Evolutionary conservation across 2,329 filamentous ascomycete genomes (phyloP).

Genomic region (Cladosporium sp.): DNA sequence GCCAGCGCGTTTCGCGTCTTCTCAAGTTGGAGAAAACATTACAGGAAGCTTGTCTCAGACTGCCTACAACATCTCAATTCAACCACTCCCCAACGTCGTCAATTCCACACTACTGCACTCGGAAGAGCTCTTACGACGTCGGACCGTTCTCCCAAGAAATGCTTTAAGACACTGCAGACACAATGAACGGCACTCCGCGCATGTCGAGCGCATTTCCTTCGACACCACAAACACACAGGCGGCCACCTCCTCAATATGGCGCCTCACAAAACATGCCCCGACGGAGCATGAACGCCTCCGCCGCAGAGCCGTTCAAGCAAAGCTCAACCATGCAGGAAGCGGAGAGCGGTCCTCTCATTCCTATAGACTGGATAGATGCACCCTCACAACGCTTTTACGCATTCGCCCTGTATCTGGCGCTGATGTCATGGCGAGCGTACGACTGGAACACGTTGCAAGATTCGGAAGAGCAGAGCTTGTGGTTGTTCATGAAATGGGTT

Average conservation of each 20-base stretch:
- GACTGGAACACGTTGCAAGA: conserved; percentile 77
- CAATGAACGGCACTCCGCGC: conserved; percentile 15
- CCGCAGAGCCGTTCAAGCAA: conserved; percentile 31
- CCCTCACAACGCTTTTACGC: conserved; percentile 88
- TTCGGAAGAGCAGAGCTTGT: conserved; percentile 81
- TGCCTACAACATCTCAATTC: background rate
- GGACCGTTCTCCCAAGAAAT: background rate
- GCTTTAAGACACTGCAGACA: conserved; percentile 2
- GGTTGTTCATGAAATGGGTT: conserved; percentile 91
- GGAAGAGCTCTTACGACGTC: background rate
- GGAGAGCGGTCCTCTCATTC: conserved; percentile 63
- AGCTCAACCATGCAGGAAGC: conserved; percentile 21
- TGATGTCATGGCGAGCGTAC: conserved; percentile 81
- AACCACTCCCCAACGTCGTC: background rate
- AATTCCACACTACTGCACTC: background rate
- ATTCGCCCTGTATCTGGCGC: conserved; percentile 67
- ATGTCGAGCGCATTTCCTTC: conserved; percentile 61
- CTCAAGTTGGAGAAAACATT: background rate
- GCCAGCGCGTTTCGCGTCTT: conserved; percentile 2
- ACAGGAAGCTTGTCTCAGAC: background rate
- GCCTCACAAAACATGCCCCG: conserved; percentile 16
- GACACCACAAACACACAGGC: conserved; percentile 54
- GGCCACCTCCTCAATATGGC: conserved; percentile 21
- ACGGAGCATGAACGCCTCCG: conserved; percentile 19
- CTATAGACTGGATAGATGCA: conserved; percentile 76